Evolutionary conservation across 2,329 filamentous ascomycete genomes (phyloP).

Genomic region (Botryotinia globosa): DNA sequence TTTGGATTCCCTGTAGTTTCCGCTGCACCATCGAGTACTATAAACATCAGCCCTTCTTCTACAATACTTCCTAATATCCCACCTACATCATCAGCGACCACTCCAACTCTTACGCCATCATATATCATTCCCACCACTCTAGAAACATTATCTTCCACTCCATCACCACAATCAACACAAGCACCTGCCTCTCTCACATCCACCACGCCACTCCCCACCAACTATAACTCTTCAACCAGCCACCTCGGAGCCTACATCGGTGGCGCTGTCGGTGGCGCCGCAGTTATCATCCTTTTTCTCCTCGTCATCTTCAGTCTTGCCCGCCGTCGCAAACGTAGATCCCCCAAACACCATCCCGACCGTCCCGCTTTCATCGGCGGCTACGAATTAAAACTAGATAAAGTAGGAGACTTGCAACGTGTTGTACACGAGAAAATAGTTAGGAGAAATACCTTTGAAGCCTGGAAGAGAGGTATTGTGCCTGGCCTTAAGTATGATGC

Average conservation of each 20-base stretch:
- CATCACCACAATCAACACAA: neutral
- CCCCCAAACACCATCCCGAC: neutral
- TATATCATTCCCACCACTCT: neutral
- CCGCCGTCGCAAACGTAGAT: neutral
- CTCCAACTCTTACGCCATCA: neutral
- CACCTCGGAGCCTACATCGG: neutral
- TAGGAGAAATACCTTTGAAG: neutral
- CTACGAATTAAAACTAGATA: constrained; percentile 11
- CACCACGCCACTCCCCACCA: neutral
- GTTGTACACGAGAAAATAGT: constrained; percentile 2
- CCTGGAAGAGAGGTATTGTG: constrained; percentile 13
- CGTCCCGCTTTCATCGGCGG: constrained; percentile 15
- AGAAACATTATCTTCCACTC: neutral
- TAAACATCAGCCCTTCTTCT: neutral
- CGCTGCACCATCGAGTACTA: neutral
- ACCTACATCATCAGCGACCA: neutral
- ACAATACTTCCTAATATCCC: neutral
- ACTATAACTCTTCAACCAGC: neutral
- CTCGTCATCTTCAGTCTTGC: neutral
- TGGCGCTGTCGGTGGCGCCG: neutral
- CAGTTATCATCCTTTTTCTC: neutral
- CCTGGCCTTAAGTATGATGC: neutral
- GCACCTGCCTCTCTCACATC: neutral
- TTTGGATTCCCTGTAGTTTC: neutral
- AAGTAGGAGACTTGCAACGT: constrained; percentile 1